Conservation (phyloP, 345 rosid species). For the Heritiera fomes region DNA sequence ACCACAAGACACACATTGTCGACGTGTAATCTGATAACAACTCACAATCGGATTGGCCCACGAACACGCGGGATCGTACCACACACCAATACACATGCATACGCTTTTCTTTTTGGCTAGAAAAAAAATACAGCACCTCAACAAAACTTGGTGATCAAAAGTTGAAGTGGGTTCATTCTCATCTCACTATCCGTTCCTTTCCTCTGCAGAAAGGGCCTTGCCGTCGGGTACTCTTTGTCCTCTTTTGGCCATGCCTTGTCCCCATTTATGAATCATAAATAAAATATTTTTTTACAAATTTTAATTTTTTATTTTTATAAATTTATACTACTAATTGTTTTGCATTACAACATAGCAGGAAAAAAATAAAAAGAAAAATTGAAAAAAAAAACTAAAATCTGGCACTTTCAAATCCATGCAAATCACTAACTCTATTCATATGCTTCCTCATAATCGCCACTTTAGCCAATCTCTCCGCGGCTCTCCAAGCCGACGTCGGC, state of each 20-base stretch:
- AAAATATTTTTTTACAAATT: neutral
- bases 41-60: no score
- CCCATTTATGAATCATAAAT: slow-evolving; percentile 7
- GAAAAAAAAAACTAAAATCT: slow-evolving; percentile 54
- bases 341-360: slow-evolving; percentile 33
- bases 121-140: no score
- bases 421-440: slow-evolving; percentile 89
- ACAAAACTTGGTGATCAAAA: neutral
- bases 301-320: neutral
- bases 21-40: no score
- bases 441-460: slow-evolving; percentile 88
- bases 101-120: no score
- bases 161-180: slow-evolving; percentile 18
- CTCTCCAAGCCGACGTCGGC: slow-evolving; percentile 92
- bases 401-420: slow-evolving; percentile 96
- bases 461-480: slow-evolving; percentile 89
- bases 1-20: no score
- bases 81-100: no score
- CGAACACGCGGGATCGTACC: no score
- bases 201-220: slow-evolving; percentile 36
- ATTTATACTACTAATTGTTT: slow-evolving; percentile 27
- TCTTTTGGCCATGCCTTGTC: slow-evolving; percentile 22
- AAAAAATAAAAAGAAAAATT: neutral
- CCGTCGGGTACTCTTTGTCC: slow-evolving; percentile 42
- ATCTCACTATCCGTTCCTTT: slow-evolving; percentile 7